A percentile compares a stretch with the other conserved stretches of the same genome.
phyloP scores from a whole-genome alignment of 116 monocot genomes.

The Phalaenopsis hybrid region DNA sequence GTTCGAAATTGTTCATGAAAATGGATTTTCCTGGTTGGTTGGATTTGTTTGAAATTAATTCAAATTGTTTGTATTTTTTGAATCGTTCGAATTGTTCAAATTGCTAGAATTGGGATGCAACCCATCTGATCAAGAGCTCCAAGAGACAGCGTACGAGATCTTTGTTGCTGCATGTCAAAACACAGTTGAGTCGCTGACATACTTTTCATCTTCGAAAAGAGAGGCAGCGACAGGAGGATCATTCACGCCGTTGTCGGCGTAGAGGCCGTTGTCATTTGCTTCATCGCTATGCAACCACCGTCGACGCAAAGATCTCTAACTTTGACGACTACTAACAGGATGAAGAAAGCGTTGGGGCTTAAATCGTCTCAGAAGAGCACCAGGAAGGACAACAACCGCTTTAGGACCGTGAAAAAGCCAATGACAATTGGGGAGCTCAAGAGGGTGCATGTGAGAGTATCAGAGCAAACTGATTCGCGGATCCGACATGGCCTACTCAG shows the following conservation, averaged over 20 bases:
- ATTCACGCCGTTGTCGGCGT: constrained; percentile 1
- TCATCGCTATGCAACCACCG: constrained; percentile 12
- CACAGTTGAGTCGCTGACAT: constrained; percentile 57
- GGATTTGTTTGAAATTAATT: no score
- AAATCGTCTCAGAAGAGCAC: constrained; percentile 36
- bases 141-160: constrained; percentile 80
- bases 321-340: constrained; percentile 85
- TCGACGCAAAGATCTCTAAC: constrained; percentile 66
- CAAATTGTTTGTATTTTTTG: no score
- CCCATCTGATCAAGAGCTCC: constrained; percentile 48
- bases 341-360: constrained; percentile 97
- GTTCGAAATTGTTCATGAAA: no score
- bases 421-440: constrained; percentile 74
- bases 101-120: constrained; percentile 22
- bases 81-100: no score
- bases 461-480: constrained; percentile 72
- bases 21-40: no score
- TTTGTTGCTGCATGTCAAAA: constrained; percentile 61
- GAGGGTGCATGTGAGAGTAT: constrained; percentile 69
- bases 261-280: constrained; percentile 23
- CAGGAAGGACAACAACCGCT: constrained; percentile 28
- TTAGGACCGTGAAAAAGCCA: constrained; percentile 27
- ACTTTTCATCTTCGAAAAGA: constrained; percentile 19
- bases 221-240: background rate
- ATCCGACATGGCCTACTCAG: constrained; percentile 72